phyloP scores from a whole-genome alignment of 192 early-diverging fungal species.

The Coemansia nantahalensis region DNA sequence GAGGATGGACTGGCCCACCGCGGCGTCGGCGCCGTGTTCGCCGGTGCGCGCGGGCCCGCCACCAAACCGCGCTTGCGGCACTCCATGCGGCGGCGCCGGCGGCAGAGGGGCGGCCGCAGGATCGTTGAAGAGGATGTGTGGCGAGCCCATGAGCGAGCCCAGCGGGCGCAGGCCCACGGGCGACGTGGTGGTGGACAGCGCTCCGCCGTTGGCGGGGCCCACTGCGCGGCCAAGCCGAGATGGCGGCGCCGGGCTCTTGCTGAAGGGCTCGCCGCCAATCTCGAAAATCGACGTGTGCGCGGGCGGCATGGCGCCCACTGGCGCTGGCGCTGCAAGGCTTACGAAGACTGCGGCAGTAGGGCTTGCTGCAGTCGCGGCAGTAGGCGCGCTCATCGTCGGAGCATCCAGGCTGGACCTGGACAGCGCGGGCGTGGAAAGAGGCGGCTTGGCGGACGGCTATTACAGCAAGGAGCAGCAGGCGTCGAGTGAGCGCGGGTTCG shows the following conservation, averaged over 20 bases:
- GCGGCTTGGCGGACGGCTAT: background rate
- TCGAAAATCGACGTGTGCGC: conserved; percentile 47
- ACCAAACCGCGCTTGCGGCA: conserved; percentile 44
- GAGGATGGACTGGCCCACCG: conserved; percentile 9
- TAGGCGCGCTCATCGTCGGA: conserved; percentile 2
- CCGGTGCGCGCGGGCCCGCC: conserved; percentile 11
- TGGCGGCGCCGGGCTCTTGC: conserved; percentile 12
- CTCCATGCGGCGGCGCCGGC: conserved; percentile 13
- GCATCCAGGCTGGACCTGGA: conserved; percentile 1
- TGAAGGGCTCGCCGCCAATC: conserved; percentile 49
- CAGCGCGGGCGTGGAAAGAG: background rate
- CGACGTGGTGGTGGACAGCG: conserved; percentile 29
- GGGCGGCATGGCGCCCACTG: conserved; percentile 8
- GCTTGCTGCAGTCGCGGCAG: conserved; percentile 11
- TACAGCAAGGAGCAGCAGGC: too few relatives aligned
- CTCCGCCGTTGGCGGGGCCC: conserved; percentile 6
- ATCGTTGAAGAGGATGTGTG: conserved; percentile 38
- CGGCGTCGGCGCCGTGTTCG: conserved; percentile 8
- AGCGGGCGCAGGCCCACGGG: conserved; percentile 41
- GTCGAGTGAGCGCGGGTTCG: too few relatives aligned
- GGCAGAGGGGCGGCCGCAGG: conserved; percentile 9
- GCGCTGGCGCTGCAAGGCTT: conserved; percentile 15
- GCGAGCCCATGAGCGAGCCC: conserved; percentile 45
- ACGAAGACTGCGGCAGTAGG: conserved; percentile 20
- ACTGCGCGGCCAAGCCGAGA: conserved; percentile 22